phyloP scores from a whole-genome alignment of 805 yeast species.

The Candida nemodendra region DNA sequence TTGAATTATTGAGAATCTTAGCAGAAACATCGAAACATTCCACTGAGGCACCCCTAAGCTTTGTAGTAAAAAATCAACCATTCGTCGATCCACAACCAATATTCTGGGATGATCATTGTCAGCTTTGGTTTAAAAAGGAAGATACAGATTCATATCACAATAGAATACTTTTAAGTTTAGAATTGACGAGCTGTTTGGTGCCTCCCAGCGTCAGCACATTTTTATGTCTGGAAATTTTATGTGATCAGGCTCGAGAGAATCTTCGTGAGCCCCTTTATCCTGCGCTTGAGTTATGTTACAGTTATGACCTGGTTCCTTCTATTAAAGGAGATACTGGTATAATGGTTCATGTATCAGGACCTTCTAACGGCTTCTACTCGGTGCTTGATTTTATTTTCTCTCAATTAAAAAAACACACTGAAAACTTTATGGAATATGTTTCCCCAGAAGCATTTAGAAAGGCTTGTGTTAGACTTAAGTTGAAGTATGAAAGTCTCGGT shows the following conservation, averaged over 20 bases:
- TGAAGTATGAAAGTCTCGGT: slow-evolving; percentile 44
- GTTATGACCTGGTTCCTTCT: slow-evolving; percentile 58
- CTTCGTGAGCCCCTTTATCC: slow-evolving; percentile 48
- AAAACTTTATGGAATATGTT: slow-evolving; percentile 8
- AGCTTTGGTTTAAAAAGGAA: slow-evolving; percentile 54
- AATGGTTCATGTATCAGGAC: slow-evolving; percentile 54
- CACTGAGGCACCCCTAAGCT: slow-evolving; percentile 31
- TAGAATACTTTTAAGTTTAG: slow-evolving; percentile 45
- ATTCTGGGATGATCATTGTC: slow-evolving; percentile 35
- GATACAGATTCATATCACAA: slow-evolving; percentile 25
- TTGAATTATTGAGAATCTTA: slow-evolving; percentile 23
- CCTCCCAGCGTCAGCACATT: slow-evolving; percentile 37
- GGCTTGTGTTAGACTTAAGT: slow-evolving; percentile 47
- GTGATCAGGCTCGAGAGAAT: slow-evolving; percentile 43
- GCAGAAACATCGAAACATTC: slow-evolving; percentile 28
- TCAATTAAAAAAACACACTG: slow-evolving; percentile 29
- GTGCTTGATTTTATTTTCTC: slow-evolving; percentile 36
- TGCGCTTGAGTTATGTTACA: slow-evolving; percentile 51
- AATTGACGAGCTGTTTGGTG: slow-evolving; percentile 36
- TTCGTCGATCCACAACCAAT: slow-evolving; percentile 37
- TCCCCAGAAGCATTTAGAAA: slow-evolving; percentile 40
- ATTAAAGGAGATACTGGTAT: slow-evolving; percentile 53
- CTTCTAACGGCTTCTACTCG: slow-evolving; percentile 36
- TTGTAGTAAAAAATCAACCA: slow-evolving; percentile 30
- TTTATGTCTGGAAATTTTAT: slow-evolving; percentile 52